These are phyloP conservation scores for Myochromella boudieri DNA, from an alignment of 768 basidiomycete genomes.

Conservation along the genomic window DNA sequence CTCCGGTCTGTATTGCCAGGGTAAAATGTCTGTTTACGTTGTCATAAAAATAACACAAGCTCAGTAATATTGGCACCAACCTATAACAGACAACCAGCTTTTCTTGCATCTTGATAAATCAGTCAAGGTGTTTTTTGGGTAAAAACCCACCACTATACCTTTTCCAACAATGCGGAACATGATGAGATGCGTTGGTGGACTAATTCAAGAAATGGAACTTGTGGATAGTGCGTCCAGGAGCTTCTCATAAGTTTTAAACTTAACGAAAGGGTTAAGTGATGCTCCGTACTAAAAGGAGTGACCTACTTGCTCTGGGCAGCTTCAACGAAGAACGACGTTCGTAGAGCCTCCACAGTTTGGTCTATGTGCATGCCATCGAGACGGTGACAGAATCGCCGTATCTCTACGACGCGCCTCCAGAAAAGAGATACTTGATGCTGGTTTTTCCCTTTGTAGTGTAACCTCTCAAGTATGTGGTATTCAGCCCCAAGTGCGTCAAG, in stretches of 20 bases:
- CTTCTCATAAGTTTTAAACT: constrained; percentile 57
- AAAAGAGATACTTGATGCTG: constrained; percentile 71
- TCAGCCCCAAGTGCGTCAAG: constrained; percentile 48
- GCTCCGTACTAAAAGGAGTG: background rate
- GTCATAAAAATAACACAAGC: background rate
- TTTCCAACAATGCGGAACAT: constrained; percentile 40
- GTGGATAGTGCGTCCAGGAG: constrained; percentile 65
- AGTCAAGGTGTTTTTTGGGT: background rate
- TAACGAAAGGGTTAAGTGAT: constrained; percentile 1
- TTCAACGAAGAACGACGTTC: constrained; percentile 51
- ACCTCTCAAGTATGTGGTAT: constrained; percentile 56
- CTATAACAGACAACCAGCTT: constrained; percentile 42
- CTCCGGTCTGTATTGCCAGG: constrained; percentile 67
- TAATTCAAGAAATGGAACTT: constrained; percentile 29
- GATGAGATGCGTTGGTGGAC: constrained; percentile 34
- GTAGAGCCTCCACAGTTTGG: constrained; percentile 36
- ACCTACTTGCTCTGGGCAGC: constrained; percentile 36
- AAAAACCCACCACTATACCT: constrained; percentile 32
- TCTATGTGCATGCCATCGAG: constrained; percentile 30
- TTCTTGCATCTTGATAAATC: constrained; percentile 17
- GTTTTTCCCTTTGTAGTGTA: constrained; percentile 81
- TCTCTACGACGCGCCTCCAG: constrained; percentile 65
- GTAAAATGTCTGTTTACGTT: constrained; percentile 52
- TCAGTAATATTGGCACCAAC: constrained; percentile 30
- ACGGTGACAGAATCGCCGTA: constrained; percentile 50